Conservation (phyloP, 352 stramenopile species). For the Blastocystis sp. region DNA sequence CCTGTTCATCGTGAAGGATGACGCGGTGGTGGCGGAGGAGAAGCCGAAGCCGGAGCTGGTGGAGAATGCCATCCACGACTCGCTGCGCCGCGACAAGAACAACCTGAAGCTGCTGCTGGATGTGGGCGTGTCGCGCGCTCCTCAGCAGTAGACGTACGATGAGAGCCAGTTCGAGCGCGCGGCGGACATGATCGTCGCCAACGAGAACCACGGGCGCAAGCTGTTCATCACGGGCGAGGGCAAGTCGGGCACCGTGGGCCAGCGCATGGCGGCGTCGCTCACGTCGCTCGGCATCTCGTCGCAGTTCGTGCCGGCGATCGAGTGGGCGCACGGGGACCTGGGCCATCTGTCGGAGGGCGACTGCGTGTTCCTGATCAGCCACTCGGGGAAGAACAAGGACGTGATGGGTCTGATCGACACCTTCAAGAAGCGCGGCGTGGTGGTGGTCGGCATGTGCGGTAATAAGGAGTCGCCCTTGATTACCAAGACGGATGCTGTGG, state of each 20-base stretch:
- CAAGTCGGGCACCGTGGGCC: slow-evolving; percentile 68
- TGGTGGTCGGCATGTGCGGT: slow-evolving; percentile 57
- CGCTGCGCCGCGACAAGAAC: slow-evolving; percentile 33
- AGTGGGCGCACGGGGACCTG: slow-evolving; percentile 70
- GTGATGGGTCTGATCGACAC: slow-evolving; percentile 54
- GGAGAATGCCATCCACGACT: slow-evolving; percentile 47
- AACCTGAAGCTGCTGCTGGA: slow-evolving; percentile 65
- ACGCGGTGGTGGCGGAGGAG: neutral
- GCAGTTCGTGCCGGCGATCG: slow-evolving; percentile 69
- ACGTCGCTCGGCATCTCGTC: slow-evolving; percentile 68
- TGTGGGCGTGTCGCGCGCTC: neutral
- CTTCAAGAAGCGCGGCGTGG: slow-evolving; percentile 41
- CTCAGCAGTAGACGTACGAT: slow-evolving; percentile 54
- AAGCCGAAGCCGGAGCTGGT: slow-evolving; percentile 7
- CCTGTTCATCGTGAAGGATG: slow-evolving; percentile 22
- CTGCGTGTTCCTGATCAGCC: slow-evolving; percentile 64
- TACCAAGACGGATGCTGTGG: slow-evolving; percentile 37
- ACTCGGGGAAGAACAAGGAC: slow-evolving; percentile 70
- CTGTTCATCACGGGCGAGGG: slow-evolving; percentile 70
- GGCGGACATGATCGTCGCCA: slow-evolving; percentile 57
- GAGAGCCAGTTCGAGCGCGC: slow-evolving; percentile 64
- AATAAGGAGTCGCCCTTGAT: slow-evolving; percentile 44
- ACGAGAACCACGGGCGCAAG: slow-evolving; percentile 56
- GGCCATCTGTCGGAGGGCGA: slow-evolving; percentile 66
- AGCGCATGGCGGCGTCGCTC: slow-evolving; percentile 66